Evolutionary conservation across 2,329 filamentous ascomycete genomes (phyloP).

Genomic region (Dichotomopilus funicola): DNA sequence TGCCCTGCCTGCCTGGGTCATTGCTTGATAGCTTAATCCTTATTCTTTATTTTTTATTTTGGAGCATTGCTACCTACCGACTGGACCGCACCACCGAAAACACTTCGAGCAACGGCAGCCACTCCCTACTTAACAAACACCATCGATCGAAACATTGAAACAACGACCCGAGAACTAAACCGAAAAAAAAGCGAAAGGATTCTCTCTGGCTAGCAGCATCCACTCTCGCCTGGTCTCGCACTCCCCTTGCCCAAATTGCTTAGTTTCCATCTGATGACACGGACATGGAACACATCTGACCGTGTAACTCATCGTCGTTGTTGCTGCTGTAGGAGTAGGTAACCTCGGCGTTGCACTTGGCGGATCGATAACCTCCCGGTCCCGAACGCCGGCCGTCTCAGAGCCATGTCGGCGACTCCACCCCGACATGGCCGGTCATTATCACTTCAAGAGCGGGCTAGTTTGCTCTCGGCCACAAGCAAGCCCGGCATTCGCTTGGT

Average conservation of each 20-base stretch:
- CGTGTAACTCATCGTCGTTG: constrained; percentile 14
- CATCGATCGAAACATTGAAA: not conserved
- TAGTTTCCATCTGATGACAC: constrained; percentile 22
- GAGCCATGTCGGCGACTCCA: constrained; percentile 27
- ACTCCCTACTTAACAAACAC: not conserved
- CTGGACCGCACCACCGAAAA: not conserved
- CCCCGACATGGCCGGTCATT: constrained; percentile 28
- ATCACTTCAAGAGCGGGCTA: constrained; percentile 36
- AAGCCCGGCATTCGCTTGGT: constrained; percentile 41
- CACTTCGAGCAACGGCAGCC: not conserved
- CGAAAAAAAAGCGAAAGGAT: not conserved
- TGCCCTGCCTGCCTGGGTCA: not conserved
- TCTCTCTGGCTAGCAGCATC: not conserved
- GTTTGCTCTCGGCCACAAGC: constrained; percentile 32
- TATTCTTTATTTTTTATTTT: constrained; percentile 1
- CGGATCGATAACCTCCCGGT: constrained; percentile 20
- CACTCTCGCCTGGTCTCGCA: not conserved
- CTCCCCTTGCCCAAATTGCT: constrained; percentile 5
- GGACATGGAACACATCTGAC: constrained; percentile 29
- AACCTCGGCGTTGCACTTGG: constrained; percentile 18
- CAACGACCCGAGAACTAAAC: too few species aligned
- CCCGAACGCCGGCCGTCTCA: constrained; percentile 21
- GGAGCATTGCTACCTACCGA: constrained; percentile 6
- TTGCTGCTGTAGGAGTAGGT: not conserved
- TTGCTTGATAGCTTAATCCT: constrained; percentile 10